Evolutionary conservation across 768 basidiomycete genomes (phyloP).

Genomic region (Termitomyces sp.): DNA sequence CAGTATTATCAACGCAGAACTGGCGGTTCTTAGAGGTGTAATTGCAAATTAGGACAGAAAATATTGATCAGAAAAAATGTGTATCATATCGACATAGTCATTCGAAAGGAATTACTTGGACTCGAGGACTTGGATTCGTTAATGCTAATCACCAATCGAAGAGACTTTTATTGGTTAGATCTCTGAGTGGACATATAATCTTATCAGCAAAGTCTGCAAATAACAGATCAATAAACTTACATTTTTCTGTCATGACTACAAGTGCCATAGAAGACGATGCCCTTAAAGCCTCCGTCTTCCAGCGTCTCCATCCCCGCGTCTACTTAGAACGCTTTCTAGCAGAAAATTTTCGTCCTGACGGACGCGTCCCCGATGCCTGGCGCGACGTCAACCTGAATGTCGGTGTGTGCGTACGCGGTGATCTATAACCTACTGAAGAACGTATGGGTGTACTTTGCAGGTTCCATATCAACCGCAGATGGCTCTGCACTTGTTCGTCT

Average conservation of each 20-base stretch:
- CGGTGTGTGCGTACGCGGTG: conserved; percentile 42
- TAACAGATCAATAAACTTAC: background rate
- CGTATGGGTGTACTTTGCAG: conserved; percentile 30
- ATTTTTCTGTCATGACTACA: conserved; percentile 6
- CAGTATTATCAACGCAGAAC: conserved; percentile 94
- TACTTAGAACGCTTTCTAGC: conserved; percentile 85
- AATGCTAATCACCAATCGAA: background rate
- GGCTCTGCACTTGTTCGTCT: conserved; percentile 89
- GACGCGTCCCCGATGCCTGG: conserved; percentile 63
- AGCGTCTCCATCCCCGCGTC: conserved; percentile 81
- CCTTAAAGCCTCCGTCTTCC: conserved; percentile 59
- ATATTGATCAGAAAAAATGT: background rate
- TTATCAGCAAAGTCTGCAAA: background rate
- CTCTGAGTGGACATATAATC: background rate
- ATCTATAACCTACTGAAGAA: conserved; percentile 3
- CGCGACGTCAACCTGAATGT: conserved; percentile 73
- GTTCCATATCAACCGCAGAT: conserved; percentile 90
- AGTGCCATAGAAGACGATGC: conserved; percentile 22
- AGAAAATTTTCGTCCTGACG: conserved; percentile 79
- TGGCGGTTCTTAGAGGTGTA: conserved; percentile 75
- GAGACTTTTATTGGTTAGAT: background rate
- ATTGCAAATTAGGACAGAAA: conserved; percentile 1
- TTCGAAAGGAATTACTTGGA: background rate
- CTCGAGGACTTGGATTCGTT: background rate
- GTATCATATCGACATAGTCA: conserved; percentile 1